These are phyloP conservation scores for Heracleum sosnowskyi DNA, from an alignment of 129 eudicot genomes.

Conservation along the genomic window DNA sequence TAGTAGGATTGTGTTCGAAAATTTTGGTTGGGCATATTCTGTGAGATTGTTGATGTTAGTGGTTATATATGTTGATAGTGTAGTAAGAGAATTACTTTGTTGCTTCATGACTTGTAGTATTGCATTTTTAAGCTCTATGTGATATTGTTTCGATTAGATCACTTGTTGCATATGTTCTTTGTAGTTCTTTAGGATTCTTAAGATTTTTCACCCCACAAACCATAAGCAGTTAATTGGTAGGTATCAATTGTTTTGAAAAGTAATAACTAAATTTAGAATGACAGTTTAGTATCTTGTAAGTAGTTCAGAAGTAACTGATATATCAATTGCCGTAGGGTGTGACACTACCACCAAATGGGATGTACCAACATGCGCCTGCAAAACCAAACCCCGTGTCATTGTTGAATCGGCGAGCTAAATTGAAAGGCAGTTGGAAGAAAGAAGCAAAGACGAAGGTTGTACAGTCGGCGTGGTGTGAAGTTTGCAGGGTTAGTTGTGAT, in stretches of 20 bases:
- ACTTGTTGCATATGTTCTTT: neutral
- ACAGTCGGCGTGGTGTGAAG: constrained; percentile 65
- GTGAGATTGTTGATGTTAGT: neutral
- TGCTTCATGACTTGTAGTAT: neutral
- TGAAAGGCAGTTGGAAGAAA: constrained; percentile 24
- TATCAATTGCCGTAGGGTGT: constrained; percentile 24
- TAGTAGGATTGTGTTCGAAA: neutral
- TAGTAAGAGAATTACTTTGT: neutral
- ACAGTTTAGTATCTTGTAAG: neutral
- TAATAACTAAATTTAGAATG: neutral
- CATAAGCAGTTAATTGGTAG: neutral
- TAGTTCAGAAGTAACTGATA: neutral
- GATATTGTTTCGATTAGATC: neutral
- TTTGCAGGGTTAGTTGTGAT: constrained; percentile 57
- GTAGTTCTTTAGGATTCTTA: neutral
- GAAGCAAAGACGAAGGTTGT: constrained; percentile 39
- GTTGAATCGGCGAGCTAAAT: constrained; percentile 19
- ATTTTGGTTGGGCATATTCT: neutral
- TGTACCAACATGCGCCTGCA: constrained; percentile 28
- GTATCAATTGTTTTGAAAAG: neutral
- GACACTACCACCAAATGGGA: constrained; percentile 24
- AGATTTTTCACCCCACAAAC: neutral
- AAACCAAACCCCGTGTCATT: constrained; percentile 9
- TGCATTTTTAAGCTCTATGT: neutral
- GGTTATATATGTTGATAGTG: neutral